Percentiles rank a stretch among this genome's conserved stretches.
Conservation (phyloP, 1,139 yeast species). For the Geotrichum candidum region DNA sequence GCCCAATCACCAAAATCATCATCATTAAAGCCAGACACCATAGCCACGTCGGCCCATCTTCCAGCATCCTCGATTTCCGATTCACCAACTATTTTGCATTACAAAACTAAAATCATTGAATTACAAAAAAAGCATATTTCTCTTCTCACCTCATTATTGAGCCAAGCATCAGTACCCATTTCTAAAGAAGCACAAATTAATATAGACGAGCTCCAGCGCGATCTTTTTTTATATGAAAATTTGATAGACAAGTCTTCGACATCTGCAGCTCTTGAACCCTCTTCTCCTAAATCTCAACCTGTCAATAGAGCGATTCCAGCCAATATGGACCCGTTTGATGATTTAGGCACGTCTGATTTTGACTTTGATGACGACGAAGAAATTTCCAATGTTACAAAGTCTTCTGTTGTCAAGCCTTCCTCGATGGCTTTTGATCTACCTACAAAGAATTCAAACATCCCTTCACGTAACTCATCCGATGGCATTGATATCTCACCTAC, state of each 20-base stretch:
- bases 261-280: neutral
- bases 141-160: neutral
- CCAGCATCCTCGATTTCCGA: neutral
- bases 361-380: conserved; percentile 9
- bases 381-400: neutral
- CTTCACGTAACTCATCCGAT: neutral
- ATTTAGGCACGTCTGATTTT: conserved; percentile 1
- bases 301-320: neutral
- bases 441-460: neutral
- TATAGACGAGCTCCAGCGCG: neutral
- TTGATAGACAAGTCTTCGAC: neutral
- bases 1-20: neutral
- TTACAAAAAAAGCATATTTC: conserved; percentile 9
- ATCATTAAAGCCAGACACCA: neutral
- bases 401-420: neutral
- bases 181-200: neutral
- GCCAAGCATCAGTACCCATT: neutral
- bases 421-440: neutral
- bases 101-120: conserved; percentile 10
- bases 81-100: neutral
- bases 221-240: neutral
- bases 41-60: neutral
- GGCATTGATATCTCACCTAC: neutral
- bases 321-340: neutral
- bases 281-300: neutral